These are phyloP conservation scores for Trypanosoma caninum DNA, from an alignment of 208 protist species.

Conservation along the genomic window DNA sequence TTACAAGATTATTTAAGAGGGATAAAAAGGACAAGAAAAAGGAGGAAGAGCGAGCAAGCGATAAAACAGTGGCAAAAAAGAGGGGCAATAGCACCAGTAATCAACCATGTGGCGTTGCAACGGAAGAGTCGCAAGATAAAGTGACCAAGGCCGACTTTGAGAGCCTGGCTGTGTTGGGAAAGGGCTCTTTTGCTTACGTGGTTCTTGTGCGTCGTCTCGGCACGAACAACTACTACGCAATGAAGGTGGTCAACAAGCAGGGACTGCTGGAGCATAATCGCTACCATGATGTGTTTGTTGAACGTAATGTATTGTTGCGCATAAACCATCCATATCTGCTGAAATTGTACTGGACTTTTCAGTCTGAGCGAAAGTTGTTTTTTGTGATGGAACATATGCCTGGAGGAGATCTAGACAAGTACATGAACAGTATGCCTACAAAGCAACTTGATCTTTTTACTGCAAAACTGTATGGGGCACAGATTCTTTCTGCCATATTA, in stretches of 20 bases:
- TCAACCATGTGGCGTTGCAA: conserved; percentile 22
- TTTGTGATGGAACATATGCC: conserved; percentile 96
- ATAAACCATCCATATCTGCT: conserved; percentile 94
- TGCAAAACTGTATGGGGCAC: conserved; percentile 91
- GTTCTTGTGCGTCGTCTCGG: conserved; percentile 90
- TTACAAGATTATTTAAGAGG: conserved; percentile 82
- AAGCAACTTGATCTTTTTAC: conserved; percentile 86
- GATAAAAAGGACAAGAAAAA: conserved; percentile 86
- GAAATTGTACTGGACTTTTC: conserved; percentile 95
- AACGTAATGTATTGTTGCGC: conserved; percentile 91
- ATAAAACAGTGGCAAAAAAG: conserved; percentile 21
- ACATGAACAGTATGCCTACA: conserved; percentile 85
- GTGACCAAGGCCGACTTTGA: conserved; percentile 93
- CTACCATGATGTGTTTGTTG: conserved; percentile 90
- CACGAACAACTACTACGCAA: conserved; percentile 92
- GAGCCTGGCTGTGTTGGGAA: conserved; percentile 88
- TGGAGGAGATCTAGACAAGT: conserved; percentile 91
- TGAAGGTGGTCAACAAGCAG: conserved; percentile 93
- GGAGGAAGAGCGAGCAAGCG: conserved; percentile 34
- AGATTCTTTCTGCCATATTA: conserved; percentile 91
- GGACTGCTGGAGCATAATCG: conserved; percentile 88
- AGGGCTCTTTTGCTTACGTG: conserved; percentile 95
- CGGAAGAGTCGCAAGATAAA: conserved; percentile 47
- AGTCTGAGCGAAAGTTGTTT: conserved; percentile 94
- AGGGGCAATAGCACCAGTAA: conserved; percentile 27